Base-by-base conservation (phyloP, 2,329 filamentous ascomycete species). In the Endocalyx cinctus region DNA sequence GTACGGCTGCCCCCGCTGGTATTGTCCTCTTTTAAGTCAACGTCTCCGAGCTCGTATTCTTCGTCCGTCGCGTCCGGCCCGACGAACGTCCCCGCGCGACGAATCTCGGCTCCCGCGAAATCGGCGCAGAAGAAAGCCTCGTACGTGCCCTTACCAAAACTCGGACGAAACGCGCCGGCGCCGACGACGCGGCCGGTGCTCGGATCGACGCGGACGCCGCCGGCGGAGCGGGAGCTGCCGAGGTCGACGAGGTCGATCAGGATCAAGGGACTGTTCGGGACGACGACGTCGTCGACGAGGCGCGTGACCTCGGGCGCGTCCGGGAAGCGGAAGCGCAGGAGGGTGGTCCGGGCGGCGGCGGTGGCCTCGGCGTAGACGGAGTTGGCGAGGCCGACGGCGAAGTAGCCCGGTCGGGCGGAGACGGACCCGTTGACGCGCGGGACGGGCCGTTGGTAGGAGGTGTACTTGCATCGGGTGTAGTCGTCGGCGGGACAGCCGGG, bases 361-460 rank as follows among this genome's bases (percentile, higher is more conserved):
- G 77, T 77, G 77, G 82, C 82, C 53, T 82, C 75, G 2, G 72
- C 70, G 7, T 56, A 54, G 19, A 83, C 68, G 4, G 67, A 68
- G 34, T 73, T 79, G 30, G 69, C 67, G 13, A 82, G 60, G 27
- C 66, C 64, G 7, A 83, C 58, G 13, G 66, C 61, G 46, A 83
- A 82, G 48, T 78, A 79, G 1, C 79, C 79, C 2, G 76, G 74
- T 14, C 63, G 61, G 3, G 79, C 77, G 17, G 60, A 57, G 8
- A 70, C 61, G 2, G 72, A 71, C 38, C 61, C 63, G n/a, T 66
- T 65, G 39, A 66, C 58, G 33, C 77, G 74, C 14, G 58, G 54
- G 0, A 64, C 62, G 13, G 67, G 64, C 39, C 79, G 63, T 10
- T 63, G 52, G 10, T 53, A 48, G 12, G 66, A 64, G 4, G 64